Base-by-base conservation (phyloP, 1,284 basidiomycete species). In the Malassezia yamatoensis region DNA sequence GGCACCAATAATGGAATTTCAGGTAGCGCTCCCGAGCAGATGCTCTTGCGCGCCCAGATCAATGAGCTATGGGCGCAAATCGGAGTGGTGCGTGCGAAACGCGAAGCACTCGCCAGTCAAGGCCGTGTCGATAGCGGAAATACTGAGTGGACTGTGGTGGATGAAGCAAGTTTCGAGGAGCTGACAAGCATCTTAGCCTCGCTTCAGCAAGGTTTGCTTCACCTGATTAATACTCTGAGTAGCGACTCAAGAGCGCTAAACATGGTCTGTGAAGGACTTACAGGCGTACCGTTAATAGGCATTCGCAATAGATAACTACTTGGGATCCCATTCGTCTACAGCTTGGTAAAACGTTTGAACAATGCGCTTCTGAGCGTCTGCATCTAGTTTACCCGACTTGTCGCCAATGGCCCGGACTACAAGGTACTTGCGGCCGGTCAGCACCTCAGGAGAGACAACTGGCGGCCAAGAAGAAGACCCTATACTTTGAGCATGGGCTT, bases 361-460 rank as follows among this genome's bases (percentile, higher is more conserved):
- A 39, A 91, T 82, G 43, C 85, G 79, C 66, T 83, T 83, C 74
- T 96, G 90, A 0, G 84, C 83, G 36, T 87, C 81, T 39, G 77
- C 66, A 0, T 81, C 81, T 15, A 79, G 83, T 77, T 90, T 86
- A 11, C 70, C 76, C 81, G 58, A 34, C 51, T 74, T 75, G 43
- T 42, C 54, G 9, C 57, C 58, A 38, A 78, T 75, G 29, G 65
- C 68, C 52, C 80, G 68, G 11, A 94, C 80, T 37, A 90, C 84
- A 47, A 91, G 79, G 74, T 91, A 89, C 75, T 91, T 93, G 64
- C 90, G 81, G 2, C 88, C 88, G 2, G 81, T 83, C 35, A 94
- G 78, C 18, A 91, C 78, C 24, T 82, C 82, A 51, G 86, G 88
- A 81, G 39, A 48, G 5, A 53, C 79, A 56, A 74, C 80, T 78